Evolutionary conservation across 139 green algal genomes (phyloP), one percentile per base, ranked within the genome.

Genomic region (Spirogloea muscicola): DNA sequence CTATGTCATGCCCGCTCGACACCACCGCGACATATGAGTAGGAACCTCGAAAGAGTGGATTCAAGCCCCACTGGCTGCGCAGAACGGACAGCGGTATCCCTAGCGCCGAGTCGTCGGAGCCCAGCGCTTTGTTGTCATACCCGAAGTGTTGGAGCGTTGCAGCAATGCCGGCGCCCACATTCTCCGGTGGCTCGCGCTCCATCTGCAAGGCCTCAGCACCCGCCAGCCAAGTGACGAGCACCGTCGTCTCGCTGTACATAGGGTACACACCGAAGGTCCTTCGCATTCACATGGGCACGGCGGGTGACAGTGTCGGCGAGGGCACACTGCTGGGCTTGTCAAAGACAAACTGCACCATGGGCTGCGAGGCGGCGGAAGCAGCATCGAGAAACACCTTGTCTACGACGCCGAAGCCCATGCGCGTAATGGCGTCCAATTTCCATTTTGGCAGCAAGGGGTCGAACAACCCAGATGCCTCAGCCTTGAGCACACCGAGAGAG

Each of bases 1-100:
- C 85, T 68, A 96, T 96, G 72, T 97, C 92, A 7, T 88, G 84
- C 0, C 90, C 93, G 16, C 41, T 69, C 18, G 84, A 86, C 31
- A 89, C 90, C 2, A 94, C 85, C 0, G 82, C 71, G 48, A 97
- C 85, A 49, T 84, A 90, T 49, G 84, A 93, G 86, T 98, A 98
- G 67, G 87, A 90, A 66, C 94, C 94, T 44, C 73, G 82, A 31
- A 85, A 84, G 60, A 94, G 74, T 0, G 87, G 88, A 74, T 98
- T 91, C 33, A 41, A 21, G 27, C 83, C 89, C 94, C 94, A 98
- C 1, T 81, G 75, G 0, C 90, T 96, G 68, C 82, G 86, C 2
- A 86, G 58, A 3, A 86, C 84, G 87, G 68, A 38, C 16, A 31
- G 33, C 1, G 65, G n/a, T n/a, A n/a, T n/a, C n/a, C n/a, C n/a